phyloP scores from a whole-genome alignment of 257 asterid species.

The Thymus mandschuricus region DNA sequence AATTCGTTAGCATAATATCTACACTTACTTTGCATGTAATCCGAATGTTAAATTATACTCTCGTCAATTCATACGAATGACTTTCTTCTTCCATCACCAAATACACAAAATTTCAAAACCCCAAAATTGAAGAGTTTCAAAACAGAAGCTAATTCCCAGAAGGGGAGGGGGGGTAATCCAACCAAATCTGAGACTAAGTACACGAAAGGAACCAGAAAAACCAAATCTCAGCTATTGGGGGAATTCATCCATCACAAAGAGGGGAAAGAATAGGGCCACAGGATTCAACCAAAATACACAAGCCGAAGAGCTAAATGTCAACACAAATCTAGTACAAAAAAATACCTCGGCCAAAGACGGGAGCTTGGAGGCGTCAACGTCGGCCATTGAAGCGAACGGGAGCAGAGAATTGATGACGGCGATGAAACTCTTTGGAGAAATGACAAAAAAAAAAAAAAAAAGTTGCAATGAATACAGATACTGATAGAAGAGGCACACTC shows the following conservation, averaged over 20 bases:
- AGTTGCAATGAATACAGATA: neutral
- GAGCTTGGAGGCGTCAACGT: slow-evolving; percentile 43
- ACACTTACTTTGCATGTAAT: neutral
- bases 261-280: neutral
- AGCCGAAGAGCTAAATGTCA: neutral
- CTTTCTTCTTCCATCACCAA: neutral
- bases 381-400: slow-evolving; percentile 51
- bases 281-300: slow-evolving; percentile 7
- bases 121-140: neutral
- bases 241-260: slow-evolving; percentile 20
- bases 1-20: neutral
- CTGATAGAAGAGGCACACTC: neutral
- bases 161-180: neutral
- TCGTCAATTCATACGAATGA: neutral
- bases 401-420: slow-evolving; percentile 31
- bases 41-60: neutral
- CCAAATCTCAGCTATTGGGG: slow-evolving; percentile 7
- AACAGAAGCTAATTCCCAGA: neutral
- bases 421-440: neutral
- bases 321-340: neutral
- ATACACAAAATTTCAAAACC: neutral
- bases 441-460: neutral
- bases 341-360: slow-evolving; percentile 64
- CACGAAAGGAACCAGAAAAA: neutral
- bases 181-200: slow-evolving; percentile 1